These are phyloP conservation scores for Cicer bijugum DNA, from an alignment of 306 rosid genomes.

Conservation along the genomic window DNA sequence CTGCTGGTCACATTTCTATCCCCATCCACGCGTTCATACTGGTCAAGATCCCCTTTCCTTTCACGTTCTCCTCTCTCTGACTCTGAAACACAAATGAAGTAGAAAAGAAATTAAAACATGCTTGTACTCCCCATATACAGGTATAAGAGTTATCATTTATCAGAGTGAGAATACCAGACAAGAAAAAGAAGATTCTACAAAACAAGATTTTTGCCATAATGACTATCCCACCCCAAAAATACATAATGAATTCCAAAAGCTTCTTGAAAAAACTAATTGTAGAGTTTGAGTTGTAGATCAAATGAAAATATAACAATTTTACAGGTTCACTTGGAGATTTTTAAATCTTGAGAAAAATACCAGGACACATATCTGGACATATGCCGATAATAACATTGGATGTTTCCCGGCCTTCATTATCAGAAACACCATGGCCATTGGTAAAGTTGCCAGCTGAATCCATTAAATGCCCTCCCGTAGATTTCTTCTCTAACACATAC, in stretches of 20 bases:
- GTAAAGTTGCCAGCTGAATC: slow-evolving; percentile 57
- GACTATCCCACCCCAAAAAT: neutral
- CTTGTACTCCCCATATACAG: slow-evolving; percentile 9
- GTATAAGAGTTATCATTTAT: slow-evolving; percentile 30
- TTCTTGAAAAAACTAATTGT: slow-evolving; percentile 26
- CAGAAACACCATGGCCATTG: slow-evolving; percentile 52
- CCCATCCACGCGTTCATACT: slow-evolving; percentile 85
- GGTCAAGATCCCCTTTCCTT: slow-evolving; percentile 98
- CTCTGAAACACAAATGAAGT: slow-evolving; percentile 59
- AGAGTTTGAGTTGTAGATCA: slow-evolving; percentile 36
- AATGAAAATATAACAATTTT: slow-evolving; percentile 37
- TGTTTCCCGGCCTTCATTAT: slow-evolving; percentile 59
- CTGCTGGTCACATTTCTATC: slow-evolving; percentile 90
- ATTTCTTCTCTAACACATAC: slow-evolving; percentile 54
- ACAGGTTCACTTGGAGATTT: slow-evolving; percentile 43
- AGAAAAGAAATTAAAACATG: slow-evolving; percentile 28
- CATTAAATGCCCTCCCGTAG: slow-evolving; percentile 46
- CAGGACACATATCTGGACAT: slow-evolving; percentile 98
- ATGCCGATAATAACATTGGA: slow-evolving; percentile 72
- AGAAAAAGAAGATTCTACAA: slow-evolving; percentile 32
- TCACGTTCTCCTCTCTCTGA: slow-evolving; percentile 94
- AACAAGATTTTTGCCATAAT: neutral
- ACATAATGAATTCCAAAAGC: slow-evolving; percentile 32
- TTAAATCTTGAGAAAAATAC: slow-evolving; percentile 55
- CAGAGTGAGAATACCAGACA: slow-evolving; percentile 20